Percentiles rank a stretch among this genome's conserved stretches.
These are phyloP conservation scores for Capronia americana DNA, from an alignment of 2,329 filamentous ascomycete species.

Conservation along the genomic window DNA sequence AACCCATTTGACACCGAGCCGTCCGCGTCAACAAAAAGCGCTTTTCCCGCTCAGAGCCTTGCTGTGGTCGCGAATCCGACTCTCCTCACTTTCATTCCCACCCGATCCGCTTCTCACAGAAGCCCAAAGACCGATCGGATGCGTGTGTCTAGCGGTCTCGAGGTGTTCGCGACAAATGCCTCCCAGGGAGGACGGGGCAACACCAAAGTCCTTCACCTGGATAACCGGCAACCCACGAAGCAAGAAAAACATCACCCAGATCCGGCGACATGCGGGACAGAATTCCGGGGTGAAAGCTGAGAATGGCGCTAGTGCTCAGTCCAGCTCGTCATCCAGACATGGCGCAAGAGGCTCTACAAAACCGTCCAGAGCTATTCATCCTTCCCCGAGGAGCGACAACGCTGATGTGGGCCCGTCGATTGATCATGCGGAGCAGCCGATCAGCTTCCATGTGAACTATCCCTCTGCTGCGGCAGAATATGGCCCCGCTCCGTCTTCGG, in stretches of 20 bases:
- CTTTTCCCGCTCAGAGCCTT: slow-evolving; percentile 5
- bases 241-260: slow-evolving; percentile 31
- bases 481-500: background rate
- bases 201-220: slow-evolving; percentile 27
- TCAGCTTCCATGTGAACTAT: background rate
- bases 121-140: slow-evolving; percentile 20
- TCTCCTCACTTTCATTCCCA: background rate
- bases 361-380: slow-evolving; percentile 6
- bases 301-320: slow-evolving; percentile 8
- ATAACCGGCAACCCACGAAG: slow-evolving; percentile 32
- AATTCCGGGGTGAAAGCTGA: slow-evolving; percentile 23
- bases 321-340: slow-evolving; percentile 9
- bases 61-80: slow-evolving; percentile 5
- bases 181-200: slow-evolving; percentile 27
- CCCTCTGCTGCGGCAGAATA: background rate
- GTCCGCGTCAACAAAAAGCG: slow-evolving; percentile 14
- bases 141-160: slow-evolving; percentile 4
- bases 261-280: slow-evolving; percentile 31
- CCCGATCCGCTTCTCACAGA: background rate
- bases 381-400: background rate
- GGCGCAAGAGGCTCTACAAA: slow-evolving; percentile 11
- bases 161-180: slow-evolving; percentile 33
- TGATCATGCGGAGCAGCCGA: background rate
- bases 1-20: slow-evolving; percentile 8
- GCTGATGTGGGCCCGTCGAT: background rate